phyloP scores from a whole-genome alignment of 2,329 filamentous ascomycete genomes.

The Colletotrichum sojae region DNA sequence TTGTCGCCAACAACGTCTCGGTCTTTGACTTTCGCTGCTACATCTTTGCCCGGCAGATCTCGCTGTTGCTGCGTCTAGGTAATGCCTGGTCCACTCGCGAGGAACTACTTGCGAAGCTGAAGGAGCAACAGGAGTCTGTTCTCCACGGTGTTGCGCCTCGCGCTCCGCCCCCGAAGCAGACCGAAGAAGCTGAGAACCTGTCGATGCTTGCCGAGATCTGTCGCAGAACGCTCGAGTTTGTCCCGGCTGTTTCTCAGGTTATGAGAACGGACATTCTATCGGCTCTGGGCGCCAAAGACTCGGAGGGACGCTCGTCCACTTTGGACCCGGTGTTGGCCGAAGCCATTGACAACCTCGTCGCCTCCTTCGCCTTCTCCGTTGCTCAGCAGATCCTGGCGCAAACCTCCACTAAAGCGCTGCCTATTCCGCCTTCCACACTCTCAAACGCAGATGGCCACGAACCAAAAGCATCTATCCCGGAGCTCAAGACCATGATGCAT shows the following conservation, averaged over 20 bases:
- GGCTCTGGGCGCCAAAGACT: slow-evolving; percentile 59
- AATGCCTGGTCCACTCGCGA: slow-evolving; percentile 77
- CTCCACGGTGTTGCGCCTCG: slow-evolving; percentile 70
- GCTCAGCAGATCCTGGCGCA: slow-evolving; percentile 83
- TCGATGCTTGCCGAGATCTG: slow-evolving; percentile 89
- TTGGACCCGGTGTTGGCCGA: slow-evolving; percentile 59
- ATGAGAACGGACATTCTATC: slow-evolving; percentile 83
- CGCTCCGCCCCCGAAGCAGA: slow-evolving; percentile 62
- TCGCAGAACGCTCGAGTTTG: slow-evolving; percentile 84
- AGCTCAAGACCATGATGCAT: slow-evolving; percentile 80
- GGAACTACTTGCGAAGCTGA: slow-evolving; percentile 73
- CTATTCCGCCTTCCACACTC: slow-evolving; percentile 74
- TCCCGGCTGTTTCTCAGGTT: slow-evolving; percentile 83
- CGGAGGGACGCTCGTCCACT: slow-evolving; percentile 48
- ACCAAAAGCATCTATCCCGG: slow-evolving; percentile 73
- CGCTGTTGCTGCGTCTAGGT: slow-evolving; percentile 85
- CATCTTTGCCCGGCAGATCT: slow-evolving; percentile 90
- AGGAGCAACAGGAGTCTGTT: slow-evolving; percentile 72
- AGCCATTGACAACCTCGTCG: slow-evolving; percentile 80
- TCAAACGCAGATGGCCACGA: slow-evolving; percentile 64
- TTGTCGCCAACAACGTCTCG: slow-evolving; percentile 94
- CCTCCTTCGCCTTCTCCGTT: slow-evolving; percentile 83
- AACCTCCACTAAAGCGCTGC: slow-evolving; percentile 77
- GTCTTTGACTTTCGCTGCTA: slow-evolving; percentile 96
- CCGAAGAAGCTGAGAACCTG: slow-evolving; percentile 80